phyloP scores from a whole-genome alignment of 2,329 filamentous ascomycete genomes.

The Coniochaeta ligniaria region DNA sequence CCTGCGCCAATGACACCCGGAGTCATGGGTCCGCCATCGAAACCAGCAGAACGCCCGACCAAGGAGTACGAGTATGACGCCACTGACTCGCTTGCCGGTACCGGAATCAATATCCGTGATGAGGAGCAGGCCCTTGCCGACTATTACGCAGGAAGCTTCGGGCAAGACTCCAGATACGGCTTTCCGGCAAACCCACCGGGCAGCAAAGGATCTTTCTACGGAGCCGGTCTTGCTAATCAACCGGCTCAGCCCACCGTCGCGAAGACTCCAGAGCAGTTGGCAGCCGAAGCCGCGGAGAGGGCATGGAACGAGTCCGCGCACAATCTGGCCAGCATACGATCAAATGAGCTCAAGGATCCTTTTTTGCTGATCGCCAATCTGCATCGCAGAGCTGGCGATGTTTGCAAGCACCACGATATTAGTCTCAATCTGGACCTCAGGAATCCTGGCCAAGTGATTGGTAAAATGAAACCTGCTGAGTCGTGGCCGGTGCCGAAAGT shows the following conservation, averaged over 20 bases:
- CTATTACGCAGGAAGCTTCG: constrained; percentile 44
- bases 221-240: constrained; percentile 60
- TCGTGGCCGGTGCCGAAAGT: constrained; percentile 44
- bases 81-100: constrained; percentile 75
- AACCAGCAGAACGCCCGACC: constrained; percentile 52
- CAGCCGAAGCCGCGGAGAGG: constrained; percentile 57
- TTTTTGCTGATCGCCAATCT: constrained; percentile 61
- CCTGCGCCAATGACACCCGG: constrained; percentile 19
- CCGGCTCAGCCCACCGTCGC: constrained; percentile 37
- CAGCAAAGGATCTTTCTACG: constrained; percentile 52
- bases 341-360: constrained; percentile 65
- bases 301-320: constrained; percentile 61
- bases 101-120: constrained; percentile 78
- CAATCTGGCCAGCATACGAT: constrained; percentile 49
- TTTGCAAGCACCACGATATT: constrained; percentile 51
- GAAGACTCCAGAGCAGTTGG: constrained; percentile 54
- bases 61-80: constrained; percentile 65
- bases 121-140: constrained; percentile 78
- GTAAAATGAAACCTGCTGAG: constrained; percentile 39
- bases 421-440: constrained; percentile 49
- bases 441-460: constrained; percentile 33
- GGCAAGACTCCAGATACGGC: constrained; percentile 41
- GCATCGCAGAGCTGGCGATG: constrained; percentile 51
- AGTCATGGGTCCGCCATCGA: constrained; percentile 52
- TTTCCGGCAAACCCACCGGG: constrained; percentile 49